Evolutionary conservation across 2,329 filamentous ascomycete species (phyloP), one percentile per base, ranked within the genome.

Genomic region (Cercospora sp.): DNA sequence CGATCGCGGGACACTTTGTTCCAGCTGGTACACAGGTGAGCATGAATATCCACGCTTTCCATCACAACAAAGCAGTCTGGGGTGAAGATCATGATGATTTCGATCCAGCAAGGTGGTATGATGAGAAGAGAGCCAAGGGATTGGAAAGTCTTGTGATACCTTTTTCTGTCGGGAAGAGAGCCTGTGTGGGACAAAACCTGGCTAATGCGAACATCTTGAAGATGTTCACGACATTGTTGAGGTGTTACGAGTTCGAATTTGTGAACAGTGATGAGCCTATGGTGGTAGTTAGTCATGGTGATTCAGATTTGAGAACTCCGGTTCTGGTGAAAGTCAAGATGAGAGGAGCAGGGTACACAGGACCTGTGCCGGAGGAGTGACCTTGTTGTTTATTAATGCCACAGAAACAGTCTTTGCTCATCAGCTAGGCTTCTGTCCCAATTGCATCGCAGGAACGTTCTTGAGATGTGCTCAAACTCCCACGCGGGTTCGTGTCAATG

Each of bases 51-150:
- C 58, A 61, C 18, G 57, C 58, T 10, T 55, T 66, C 7, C 48
- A 63, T 63, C 63, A 63, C 10, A 59, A 65, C 51, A 18, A 36
- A 9, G 42, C 63, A 3, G 30, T 68, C 30, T 66, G 67, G 63
- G 58, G 63, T 16, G 1, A n/a, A 2, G 60, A 68, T 31, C 63
- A 65, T 33, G 63, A 39, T 16, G 36, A 30, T 13, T 60, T 63
- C 31, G 63, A 66, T 45, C 60, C 59, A 23, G 53, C 59, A 7
- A 33, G 64, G 8, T 69, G 45, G 60, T 58, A 66, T 60, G 53
- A 69, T 36, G 63, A 58, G 28, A 57, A 26, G 20, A 45, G 58
- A 31, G 58, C 48, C 31, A 59, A 59, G 18, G 63, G 58, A 7
- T 23, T 60, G 16, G 57, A 45, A 9, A 48, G 16, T 59, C 26